Base-by-base conservation (phyloP, 2,329 filamentous ascomycete species). In the Endocalyx cinctus region DNA sequence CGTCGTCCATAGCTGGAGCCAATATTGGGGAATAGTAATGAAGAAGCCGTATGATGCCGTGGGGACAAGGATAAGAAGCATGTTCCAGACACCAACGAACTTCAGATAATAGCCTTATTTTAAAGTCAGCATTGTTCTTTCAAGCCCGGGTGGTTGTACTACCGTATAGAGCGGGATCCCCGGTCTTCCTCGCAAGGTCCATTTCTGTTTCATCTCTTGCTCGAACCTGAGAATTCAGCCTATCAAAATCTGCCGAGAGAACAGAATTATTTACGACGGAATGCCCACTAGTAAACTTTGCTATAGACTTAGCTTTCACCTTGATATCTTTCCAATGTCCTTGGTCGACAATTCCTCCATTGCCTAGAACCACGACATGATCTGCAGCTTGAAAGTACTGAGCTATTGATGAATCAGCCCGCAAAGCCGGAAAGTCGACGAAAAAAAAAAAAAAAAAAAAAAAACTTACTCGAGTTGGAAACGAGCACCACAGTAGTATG, bases 1-100 rank as follows among this genome's bases (percentile, higher is more conserved):
- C 17, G 62, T 56, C 0, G 60, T 63, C 64, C 63, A 67, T 31
- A 50, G 43, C 30, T 63, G 58, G 0, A 67, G 34, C 58, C 61
- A 66, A 27, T 60, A 61, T 15, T 57, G 57, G 0, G 63, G 53
- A 8, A 61, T 38, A 1, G 50, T 59, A n/a, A 58, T 50, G 35
- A 59, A 64, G 33, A 63, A 54, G 2, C 55, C 48, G 31, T 50
- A 59, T 0, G 28, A 33, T 1, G 47, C 50, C 2, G 48, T 52
- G 25, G 39, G 52, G 5, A 30, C 18, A 0, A 54, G 10, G 6
- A 64, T 33, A 5, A 57, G 19, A 2, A 44, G 4, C 10, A 59
- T 35, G 27, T 60, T 60, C 2, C 27, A 3, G 2, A 47, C 13
- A 0, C 57, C 52, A 2, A 54, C 44, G 3, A 49, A 47, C 4